Evolutionary conservation across 352 stramenopile genomes (phyloP).

Genomic region (Phytopythium litorale): DNA sequence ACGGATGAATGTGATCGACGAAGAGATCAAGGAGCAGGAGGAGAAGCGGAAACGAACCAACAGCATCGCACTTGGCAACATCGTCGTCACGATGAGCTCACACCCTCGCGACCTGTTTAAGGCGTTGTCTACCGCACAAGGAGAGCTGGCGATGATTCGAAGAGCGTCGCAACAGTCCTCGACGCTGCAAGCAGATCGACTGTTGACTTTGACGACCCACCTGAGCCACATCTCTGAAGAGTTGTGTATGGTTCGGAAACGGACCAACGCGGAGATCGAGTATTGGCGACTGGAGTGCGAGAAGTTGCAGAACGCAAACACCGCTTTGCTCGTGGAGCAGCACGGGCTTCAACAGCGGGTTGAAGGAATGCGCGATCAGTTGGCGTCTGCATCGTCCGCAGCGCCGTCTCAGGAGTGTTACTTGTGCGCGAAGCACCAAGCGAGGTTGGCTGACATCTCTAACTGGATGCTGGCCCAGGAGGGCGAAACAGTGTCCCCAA

Average conservation of each 20-base stretch:
- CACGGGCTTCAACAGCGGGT: constrained; percentile 31
- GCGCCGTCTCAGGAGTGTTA: constrained; percentile 16
- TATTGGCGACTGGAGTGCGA: constrained; percentile 70
- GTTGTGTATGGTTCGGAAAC: constrained; percentile 58
- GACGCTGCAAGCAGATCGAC: constrained; percentile 49
- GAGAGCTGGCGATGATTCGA: constrained; percentile 35
- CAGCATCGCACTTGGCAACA: constrained; percentile 47
- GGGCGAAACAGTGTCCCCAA: background rate
- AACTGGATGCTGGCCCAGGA: constrained; percentile 26
- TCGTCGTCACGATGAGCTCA: constrained; percentile 50
- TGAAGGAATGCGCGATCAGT: constrained; percentile 14
- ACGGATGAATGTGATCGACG: constrained; percentile 35
- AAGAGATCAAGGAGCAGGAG: constrained; percentile 29
- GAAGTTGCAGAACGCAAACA: constrained; percentile 56
- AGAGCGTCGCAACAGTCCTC: constrained; percentile 46
- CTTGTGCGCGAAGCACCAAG: constrained; percentile 54
- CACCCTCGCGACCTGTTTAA: constrained; percentile 66
- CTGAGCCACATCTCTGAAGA: constrained; percentile 65
- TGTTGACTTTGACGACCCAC: constrained; percentile 63
- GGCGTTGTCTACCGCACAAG: constrained; percentile 39
- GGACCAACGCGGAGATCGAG: constrained; percentile 49
- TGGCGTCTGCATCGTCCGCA: background rate
- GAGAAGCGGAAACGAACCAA: constrained; percentile 50
- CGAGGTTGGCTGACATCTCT: constrained; percentile 43
- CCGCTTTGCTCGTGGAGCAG: constrained; percentile 26